Base-by-base conservation (phyloP, 257 asterid species). In the Avicennia marina region DNA sequence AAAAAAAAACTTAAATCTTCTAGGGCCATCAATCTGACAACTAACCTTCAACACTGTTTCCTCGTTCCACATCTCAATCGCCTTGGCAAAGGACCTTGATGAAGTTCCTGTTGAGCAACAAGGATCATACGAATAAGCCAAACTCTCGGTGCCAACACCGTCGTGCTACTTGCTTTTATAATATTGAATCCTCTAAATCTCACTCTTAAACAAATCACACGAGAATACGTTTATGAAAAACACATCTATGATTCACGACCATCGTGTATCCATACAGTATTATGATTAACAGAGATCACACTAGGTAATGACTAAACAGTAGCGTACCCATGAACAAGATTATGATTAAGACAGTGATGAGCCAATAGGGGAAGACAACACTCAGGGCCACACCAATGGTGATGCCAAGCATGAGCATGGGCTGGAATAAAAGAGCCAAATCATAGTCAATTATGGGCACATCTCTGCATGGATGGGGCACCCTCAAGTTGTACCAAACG, bases 341-440 rank as follows among this genome's bases (percentile, higher is more conserved):
- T 63, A 93, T 89, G 75, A 86, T 93, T 36, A 93, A 77, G 55
- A 93, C 85, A 2, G 97, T 93, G 63, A 93, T 93, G 62, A 93
- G 97, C 97, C 97, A 93, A 16, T 84, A 93, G 6, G 99, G 99
- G 78, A 93, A 93, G 25, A 93, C 86, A 33, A 93, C 96, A 64
- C 99, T 93, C 44, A 93, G 72, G 40, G 96, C 26, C 7, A 93
- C 99, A 22, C 99, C 99, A 56, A 89, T 48, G 24, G 99, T 93
- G 79, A 93, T 93, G 49, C 99, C 99, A 41, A 93, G 82, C 99
- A 93, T 77, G 39, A 93, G 94, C 99, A 89, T 84, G 12, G 99
- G 99, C 86, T 93, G 99, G 72, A 93, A 93, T 7, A 93, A 39
- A 11, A 93, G 78, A 31, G 96, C 96, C 85, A 93, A 65, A 72